Conservation (phyloP, 768 basidiomycete species). For the Pleurotus citrinopileatus region DNA sequence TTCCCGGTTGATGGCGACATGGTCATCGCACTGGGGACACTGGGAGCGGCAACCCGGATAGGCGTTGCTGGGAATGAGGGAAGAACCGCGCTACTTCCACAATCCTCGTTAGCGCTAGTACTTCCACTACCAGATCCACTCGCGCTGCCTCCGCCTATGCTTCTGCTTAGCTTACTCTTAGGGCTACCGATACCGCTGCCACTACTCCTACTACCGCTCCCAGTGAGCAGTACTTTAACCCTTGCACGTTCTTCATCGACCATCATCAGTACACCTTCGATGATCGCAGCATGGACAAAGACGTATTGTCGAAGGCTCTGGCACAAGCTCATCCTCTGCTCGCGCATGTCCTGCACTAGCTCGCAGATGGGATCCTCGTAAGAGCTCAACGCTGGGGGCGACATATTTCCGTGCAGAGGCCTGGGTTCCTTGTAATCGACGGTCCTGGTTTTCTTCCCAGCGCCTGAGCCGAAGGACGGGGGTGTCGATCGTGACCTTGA, state of each 20-base stretch:
- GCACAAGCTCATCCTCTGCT: conserved; percentile 95
- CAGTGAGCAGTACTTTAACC: conserved; percentile 16
- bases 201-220: conserved; percentile 15
- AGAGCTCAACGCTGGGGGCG: conserved; percentile 58
- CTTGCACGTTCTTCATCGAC: conserved; percentile 65
- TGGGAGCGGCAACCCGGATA: not conserved
- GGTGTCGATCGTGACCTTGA: conserved; percentile 9
- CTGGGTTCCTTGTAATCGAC: conserved; percentile 66
- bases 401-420: conserved; percentile 46
- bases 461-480: not conserved
- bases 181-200: conserved; percentile 11
- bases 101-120: conserved; percentile 9
- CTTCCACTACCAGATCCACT: conserved; percentile 6
- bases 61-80: conserved; percentile 4
- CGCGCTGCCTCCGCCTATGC: not conserved
- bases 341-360: conserved; percentile 89
- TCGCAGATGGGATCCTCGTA: conserved; percentile 77
- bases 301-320: conserved; percentile 94
- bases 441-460: conserved; percentile 17
- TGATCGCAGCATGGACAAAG: conserved; percentile 84
- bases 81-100: not conserved
- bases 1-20: conserved; percentile 49
- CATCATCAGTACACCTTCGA: conserved; percentile 77
- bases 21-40: not conserved
- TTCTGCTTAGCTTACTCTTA: conserved; percentile 6